A percentile compares a stretch with the other conserved stretches of the same genome.
Evolutionary conservation across 2,329 filamentous ascomycete genomes (phyloP).

Genomic region (Fusarium bactridioides): DNA sequence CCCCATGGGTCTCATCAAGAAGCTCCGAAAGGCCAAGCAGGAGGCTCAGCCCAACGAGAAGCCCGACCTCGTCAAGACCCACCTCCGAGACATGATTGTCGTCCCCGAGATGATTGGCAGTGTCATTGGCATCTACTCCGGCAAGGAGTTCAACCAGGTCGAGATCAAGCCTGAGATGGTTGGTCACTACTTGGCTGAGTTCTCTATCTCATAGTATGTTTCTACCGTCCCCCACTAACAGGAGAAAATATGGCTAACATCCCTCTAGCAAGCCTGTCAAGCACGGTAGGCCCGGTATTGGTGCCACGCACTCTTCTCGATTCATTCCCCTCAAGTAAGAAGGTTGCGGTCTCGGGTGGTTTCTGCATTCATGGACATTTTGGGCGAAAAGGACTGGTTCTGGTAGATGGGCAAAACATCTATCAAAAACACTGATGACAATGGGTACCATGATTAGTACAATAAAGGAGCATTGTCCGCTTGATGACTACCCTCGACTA

Average conservation of each 20-base stretch:
- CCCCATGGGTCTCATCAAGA: slow-evolving; percentile 99
- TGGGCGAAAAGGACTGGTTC: slow-evolving; percentile 66
- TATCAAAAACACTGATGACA: slow-evolving; percentile 56
- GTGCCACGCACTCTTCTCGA: slow-evolving; percentile 99
- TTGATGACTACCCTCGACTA: slow-evolving; percentile 41
- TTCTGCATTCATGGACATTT: slow-evolving; percentile 66
- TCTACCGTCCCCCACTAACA: neutral
- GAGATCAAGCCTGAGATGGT: slow-evolving; percentile 99
- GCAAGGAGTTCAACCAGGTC: slow-evolving; percentile 99
- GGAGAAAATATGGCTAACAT: slow-evolving; percentile 55
- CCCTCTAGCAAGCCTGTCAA: slow-evolving; percentile 91
- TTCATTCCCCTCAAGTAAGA: slow-evolving; percentile 99
- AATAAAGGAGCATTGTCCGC: slow-evolving; percentile 52
- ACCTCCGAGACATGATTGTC: slow-evolving; percentile 99
- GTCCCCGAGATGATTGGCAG: slow-evolving; percentile 99
- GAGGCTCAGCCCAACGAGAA: slow-evolving; percentile 99
- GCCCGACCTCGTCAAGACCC: slow-evolving; percentile 98
- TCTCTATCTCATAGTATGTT: slow-evolving; percentile 99
- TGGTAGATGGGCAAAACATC: slow-evolving; percentile 57
- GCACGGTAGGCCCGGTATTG: slow-evolving; percentile 99
- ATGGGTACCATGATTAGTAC: slow-evolving; percentile 55
- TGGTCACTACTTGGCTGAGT: slow-evolving; percentile 98
- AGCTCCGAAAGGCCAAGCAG: slow-evolving; percentile 99
- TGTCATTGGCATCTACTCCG: slow-evolving; percentile 99
- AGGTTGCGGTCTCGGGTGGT: slow-evolving; percentile 61